Base-by-base conservation (phyloP, 2,329 filamentous ascomycete genomes). In the Dactylellina cionopaga region DNA sequence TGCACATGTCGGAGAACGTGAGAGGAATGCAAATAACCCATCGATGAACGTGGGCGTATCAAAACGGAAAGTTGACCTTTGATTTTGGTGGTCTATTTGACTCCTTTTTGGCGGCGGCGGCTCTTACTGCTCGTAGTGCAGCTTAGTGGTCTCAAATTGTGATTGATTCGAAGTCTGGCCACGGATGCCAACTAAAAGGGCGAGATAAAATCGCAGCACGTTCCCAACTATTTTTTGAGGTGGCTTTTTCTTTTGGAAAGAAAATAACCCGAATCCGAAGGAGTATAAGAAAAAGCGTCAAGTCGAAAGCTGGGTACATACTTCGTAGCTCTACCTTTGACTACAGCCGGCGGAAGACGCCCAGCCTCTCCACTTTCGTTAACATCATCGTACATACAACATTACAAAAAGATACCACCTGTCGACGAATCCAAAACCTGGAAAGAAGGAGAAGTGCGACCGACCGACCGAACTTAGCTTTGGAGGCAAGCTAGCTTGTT, bases 301-400 rank as follows among this genome's bases (percentile, higher is more conserved):
- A n/a, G n/a, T n/a, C n/a, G n/a, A n/a, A n/a, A n/a, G n/a, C n/a
- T n/a, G n/a, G n/a, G n/a, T n/a, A n/a, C n/a, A n/a, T n/a, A n/a
- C n/a, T n/a, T n/a, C n/a, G n/a, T n/a, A n/a, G n/a, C n/a, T n/a
- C n/a, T n/a, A n/a, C n/a, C n/a, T n/a, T n/a, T n/a, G n/a, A n/a
- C n/a, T n/a, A n/a, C n/a, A n/a, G n/a, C n/a, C n/a, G n/a, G n/a
- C n/a, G n/a, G n/a, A n/a, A n/a, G n/a, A n/a, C n/a, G n/a, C 22
- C 59, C 29, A 64, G 51, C 47, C 47, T 17, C 59, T 64, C 33
- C 59, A 64, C 59, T 64, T 64, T 64, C 59, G 47, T 64, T 55
- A 27, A 56, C 60, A 65, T 65, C 60, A 65, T 65, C 60, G 24
- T 54, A 41, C 56, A 41, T 29, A 37, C 47, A 3, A 55, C 29